Base-by-base conservation (phyloP, 768 basidiomycete genomes). In the Trametes meyenii region DNA sequence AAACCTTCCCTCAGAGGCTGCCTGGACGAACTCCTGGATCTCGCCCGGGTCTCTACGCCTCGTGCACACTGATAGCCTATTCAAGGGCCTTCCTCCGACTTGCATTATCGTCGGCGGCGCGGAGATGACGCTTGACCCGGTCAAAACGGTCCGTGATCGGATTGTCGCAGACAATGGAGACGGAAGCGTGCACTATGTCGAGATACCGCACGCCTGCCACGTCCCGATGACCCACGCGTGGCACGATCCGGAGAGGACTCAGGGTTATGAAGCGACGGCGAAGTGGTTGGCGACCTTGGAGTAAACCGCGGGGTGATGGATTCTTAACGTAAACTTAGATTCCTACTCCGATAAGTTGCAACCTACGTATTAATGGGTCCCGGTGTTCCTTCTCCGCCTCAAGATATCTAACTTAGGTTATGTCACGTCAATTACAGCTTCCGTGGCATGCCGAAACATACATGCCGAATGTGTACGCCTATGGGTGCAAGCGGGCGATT, bases 91-190 rank as follows among this genome's bases (percentile, higher is more conserved):
- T 42, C 70, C 74, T 8, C 62, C 60, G 33, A 74, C 74, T 17
- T 63, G 56, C 40, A 61, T 76, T 17, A 54, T 73, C 49, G 64
- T 60, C 0, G 71, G 74, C 7, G 70, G 69, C 8, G 72, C 66
- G 13, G 74, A 76, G 55, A 59, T 66, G 66, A 64, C 63, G 5
- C 46, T 71, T 5, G 75, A 77, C 50, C 39, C 50, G n/a, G 68
- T 73, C 58, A 51, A 53, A 12, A 70, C 68, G 1, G 52, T 75
- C 35, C 53, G 64, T 19, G 63, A 69, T n/a, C 62, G 70, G 43
- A 59, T 77, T 36, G 42, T 44, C 7, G 64, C 19, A 29, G 76
- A 75, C 55, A 66, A 60, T n/a, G 72, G 67, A 14, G 40, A 33
- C 17, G 29, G 7, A 8, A 17, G 14, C 45, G 35, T 60, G 17